Percentiles rank a stretch among this genome's conserved stretches.
Conservation (phyloP, 1,139 yeast genomes). For the Kurtzmaniella quercitrusa region DNA sequence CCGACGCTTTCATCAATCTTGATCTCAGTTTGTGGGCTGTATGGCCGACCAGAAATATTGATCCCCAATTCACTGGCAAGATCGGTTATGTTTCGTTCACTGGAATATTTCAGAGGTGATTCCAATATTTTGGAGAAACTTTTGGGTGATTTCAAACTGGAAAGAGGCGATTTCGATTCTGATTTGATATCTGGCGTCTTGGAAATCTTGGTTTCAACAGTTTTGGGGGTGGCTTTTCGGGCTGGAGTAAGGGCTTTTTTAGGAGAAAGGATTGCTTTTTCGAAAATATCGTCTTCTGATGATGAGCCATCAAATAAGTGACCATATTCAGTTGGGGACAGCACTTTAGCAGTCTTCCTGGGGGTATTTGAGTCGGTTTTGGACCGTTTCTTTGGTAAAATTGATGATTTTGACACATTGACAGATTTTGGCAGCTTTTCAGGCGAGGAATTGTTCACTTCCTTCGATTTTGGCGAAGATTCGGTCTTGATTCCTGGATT, state of each 20-base stretch:
- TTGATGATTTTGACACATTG: constrained; percentile 5
- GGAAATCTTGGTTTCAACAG: not conserved
- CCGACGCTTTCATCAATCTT: constrained; percentile 1
- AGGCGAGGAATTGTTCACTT: not conserved
- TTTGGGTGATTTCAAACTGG: not conserved
- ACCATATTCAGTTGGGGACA: constrained; percentile 3
- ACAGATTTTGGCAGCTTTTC: constrained; percentile 4
- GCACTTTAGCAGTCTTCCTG: not conserved
- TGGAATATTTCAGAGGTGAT: not conserved
- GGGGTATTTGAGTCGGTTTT: not conserved
- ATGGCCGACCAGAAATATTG: constrained; percentile 3
- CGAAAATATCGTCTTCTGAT: constrained; percentile 8
- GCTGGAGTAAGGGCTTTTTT: constrained; percentile 1
- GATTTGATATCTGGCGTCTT: constrained; percentile 2
- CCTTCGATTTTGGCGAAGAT: constrained; percentile 4
- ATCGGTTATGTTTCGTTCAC: not conserved
- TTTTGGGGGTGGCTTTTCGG: constrained; percentile 2
- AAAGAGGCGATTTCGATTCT: not conserved
- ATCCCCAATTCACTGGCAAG: constrained; percentile 5
- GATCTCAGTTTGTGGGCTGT: constrained; percentile 1
- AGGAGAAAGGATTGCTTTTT: constrained; percentile 2
- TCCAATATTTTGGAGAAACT: not conserved
- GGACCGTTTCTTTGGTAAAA: constrained; percentile 5
- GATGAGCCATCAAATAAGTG: constrained; percentile 6
- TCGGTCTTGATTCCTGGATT: not conserved